phyloP scores from a whole-genome alignment of 2,329 filamentous ascomycete genomes.

The Colletotrichum tropicale region DNA sequence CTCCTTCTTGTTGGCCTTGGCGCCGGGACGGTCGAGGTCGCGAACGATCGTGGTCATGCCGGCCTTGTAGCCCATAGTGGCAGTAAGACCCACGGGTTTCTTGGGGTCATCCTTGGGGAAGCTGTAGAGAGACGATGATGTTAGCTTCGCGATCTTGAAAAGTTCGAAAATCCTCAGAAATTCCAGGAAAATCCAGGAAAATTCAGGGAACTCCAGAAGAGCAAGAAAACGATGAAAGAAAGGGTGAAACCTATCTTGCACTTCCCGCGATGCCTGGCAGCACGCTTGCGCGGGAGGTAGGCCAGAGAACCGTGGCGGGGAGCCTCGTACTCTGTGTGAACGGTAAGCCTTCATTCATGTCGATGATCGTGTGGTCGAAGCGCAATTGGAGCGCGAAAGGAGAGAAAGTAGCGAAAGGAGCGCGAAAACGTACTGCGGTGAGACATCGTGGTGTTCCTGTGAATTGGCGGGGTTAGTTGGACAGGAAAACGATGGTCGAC shows the following conservation, averaged over 20 bases:
- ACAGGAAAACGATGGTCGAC: background rate
- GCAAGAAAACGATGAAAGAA: background rate
- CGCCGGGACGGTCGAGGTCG: conserved; percentile 97
- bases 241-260: conserved; percentile 45
- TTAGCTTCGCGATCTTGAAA: background rate
- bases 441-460: background rate
- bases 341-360: background rate
- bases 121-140: conserved; percentile 51
- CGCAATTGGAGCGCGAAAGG: background rate
- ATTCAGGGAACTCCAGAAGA: background rate
- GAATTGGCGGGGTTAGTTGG: background rate
- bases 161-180: background rate
- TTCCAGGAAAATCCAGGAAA: background rate
- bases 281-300: conserved; percentile 89
- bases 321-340: conserved; percentile 67
- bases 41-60: conserved; percentile 99
- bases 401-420: fast-evolving
- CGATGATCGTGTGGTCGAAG: conserved; percentile 29
- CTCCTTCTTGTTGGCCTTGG: conserved; percentile 99
- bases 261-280: conserved; percentile 92
- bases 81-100: no score
- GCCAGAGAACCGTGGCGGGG: conserved; percentile 94
- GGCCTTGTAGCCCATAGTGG: conserved; percentile 99
- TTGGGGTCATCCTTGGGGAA: conserved; percentile 98
- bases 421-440: background rate